phyloP scores from a whole-genome alignment of 345 rosid genomes.

The Arabis alpina region DNA sequence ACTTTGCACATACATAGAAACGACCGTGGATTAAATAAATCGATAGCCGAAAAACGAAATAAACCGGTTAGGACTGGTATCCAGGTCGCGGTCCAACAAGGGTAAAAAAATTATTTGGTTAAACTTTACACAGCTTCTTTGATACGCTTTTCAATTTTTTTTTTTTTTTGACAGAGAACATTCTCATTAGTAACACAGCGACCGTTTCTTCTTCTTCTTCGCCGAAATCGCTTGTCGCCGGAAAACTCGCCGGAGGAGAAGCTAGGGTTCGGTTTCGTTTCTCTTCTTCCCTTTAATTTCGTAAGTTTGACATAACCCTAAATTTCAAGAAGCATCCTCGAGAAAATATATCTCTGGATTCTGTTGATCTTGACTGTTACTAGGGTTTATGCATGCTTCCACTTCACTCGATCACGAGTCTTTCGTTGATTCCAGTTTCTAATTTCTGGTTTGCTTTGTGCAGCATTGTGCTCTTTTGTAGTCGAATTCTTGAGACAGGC shows the following conservation, averaged over 20 bases:
- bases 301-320: constrained; percentile 24
- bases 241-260: constrained; percentile 31
- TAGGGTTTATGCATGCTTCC: constrained; percentile 42
- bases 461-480: constrained; percentile 38
- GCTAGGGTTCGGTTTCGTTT: constrained; percentile 33
- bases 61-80: constrained; percentile 8
- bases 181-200: constrained; percentile 28
- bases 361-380: constrained; percentile 22
- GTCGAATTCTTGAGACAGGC: constrained; percentile 15
- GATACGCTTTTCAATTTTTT: constrained; percentile 7
- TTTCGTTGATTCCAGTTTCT: neutral
- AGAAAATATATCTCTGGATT: constrained; percentile 12
- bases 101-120: neutral
- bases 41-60: neutral
- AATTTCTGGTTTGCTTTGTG: constrained; percentile 19
- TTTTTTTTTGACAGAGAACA: neutral
- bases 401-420: constrained; percentile 6
- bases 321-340: constrained; percentile 1
- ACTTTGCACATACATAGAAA: no score
- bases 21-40: no score
- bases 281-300: neutral
- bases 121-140: neutral
- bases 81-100: neutral
- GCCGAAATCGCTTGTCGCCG: constrained; percentile 29
- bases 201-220: constrained; percentile 38